Evolutionary conservation across 2,329 filamentous ascomycete species (phyloP), one percentile per base, ranked within the genome.

Genomic region (Xylariaceae sp.): DNA sequence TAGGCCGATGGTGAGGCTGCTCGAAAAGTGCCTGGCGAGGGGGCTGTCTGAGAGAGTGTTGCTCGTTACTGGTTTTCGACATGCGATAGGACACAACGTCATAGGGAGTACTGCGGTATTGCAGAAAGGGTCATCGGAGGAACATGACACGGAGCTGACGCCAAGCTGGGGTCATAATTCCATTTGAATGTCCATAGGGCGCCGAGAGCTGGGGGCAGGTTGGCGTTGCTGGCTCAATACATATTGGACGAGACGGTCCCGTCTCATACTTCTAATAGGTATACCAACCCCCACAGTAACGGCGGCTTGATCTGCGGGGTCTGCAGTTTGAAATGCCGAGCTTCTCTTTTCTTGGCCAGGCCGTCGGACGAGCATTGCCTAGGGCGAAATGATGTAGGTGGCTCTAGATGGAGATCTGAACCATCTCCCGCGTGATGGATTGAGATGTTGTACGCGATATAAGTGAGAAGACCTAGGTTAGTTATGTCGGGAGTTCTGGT

Each of bases 81-180:
- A 34, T 15, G 30, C 13, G 30, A 34, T 34, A 15, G 10, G 30
- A 12, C 30, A 15, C 30, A 15, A 15, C 5, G 12, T 34, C 30
- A 12, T 34, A 10, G 30, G 30, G 13, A 26, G 26, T 26, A 26
- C 26, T 26, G 26, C 8, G 8, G 26, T 8, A 26, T 26, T 26
- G 26, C 8, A 26, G 26, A 26, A 26, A 8, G 26, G 26, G 26
- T 26, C 8, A 26, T 26, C 26, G 26, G 26, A 26, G 26, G 30
- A 9, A 10, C 30, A 12, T 34, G 30, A 34, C 15, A 43, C 46
- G 52, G 52, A 52, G 55, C 55, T 55, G 52, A 50, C 42, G 44
- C 48, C 21, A 44, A 43, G 43, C 36, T 22, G 46, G 29, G 36
- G 22, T 5, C 9, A 34, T 34, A 10, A 15, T 3, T 12, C 5